phyloP scores from a whole-genome alignment of 106 monocot species.

The Dendrobium huoshanense region DNA sequence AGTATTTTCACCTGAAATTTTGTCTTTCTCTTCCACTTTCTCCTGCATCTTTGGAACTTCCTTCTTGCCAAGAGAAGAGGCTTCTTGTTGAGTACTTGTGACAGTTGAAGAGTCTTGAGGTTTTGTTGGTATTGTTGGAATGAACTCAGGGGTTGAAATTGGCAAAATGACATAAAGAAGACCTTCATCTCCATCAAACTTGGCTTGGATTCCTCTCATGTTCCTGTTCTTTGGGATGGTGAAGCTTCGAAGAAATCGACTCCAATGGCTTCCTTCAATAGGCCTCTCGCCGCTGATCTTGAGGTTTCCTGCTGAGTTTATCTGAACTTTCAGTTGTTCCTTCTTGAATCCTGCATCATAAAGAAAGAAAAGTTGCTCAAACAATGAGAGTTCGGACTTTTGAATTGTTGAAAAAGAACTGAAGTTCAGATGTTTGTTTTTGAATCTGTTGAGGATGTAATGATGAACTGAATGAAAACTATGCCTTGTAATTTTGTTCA shows the following conservation, averaged over 20 bases:
- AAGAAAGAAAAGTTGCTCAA: neutral
- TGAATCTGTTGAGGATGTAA: no score
- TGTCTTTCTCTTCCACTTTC: neutral
- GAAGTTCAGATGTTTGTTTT: no score
- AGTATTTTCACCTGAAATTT: neutral
- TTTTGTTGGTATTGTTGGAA: neutral
- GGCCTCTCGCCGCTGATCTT: conserved; percentile 42
- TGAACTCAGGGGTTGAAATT: neutral
- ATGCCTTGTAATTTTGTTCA: no score
- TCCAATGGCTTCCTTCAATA: conserved; percentile 18
- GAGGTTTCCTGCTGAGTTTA: conserved; percentile 23
- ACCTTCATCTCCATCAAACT: conserved; percentile 23
- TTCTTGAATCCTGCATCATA: conserved; percentile 32
- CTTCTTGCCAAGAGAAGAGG: neutral
- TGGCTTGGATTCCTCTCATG: conserved; percentile 20
- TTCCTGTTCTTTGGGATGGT: conserved; percentile 15
- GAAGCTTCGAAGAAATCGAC: conserved; percentile 22
- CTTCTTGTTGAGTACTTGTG: neutral
- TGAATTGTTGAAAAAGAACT: no score
- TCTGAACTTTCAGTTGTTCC: conserved; percentile 30
- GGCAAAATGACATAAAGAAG: conserved; percentile 30
- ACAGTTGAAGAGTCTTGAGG: neutral
- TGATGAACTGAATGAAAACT: no score
- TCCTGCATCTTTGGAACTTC: neutral
- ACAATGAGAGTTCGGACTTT: no score